These are phyloP conservation scores for Balamuthia mandrillaris DNA, from an alignment of 208 protist species.

Conservation along the genomic window DNA sequence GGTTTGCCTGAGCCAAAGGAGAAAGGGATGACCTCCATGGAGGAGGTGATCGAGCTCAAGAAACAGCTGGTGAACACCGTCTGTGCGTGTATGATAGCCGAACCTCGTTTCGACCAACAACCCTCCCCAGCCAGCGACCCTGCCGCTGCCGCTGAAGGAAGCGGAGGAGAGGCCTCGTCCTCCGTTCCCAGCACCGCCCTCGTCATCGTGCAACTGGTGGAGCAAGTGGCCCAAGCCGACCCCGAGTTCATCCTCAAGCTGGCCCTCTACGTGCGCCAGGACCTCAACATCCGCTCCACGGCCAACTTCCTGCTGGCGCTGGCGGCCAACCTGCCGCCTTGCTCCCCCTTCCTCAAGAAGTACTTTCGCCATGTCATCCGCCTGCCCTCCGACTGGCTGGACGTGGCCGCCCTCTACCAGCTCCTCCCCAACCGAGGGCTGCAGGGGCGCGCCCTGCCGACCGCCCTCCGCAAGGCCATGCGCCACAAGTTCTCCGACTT, in stretches of 20 bases:
- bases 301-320: conserved; percentile 85
- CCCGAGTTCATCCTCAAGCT: conserved; percentile 38
- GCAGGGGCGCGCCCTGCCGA: conserved; percentile 68
- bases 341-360: conserved; percentile 76
- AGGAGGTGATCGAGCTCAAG: not conserved
- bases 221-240: not conserved
- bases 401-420: conserved; percentile 77
- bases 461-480: conserved; percentile 80
- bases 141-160: no score
- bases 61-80: conserved; percentile 6
- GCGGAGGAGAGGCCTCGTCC: not conserved
- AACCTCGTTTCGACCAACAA: conserved; percentile 25
- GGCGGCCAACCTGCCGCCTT: conserved; percentile 74
- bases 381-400: conserved; percentile 89
- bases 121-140: no score
- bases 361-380: conserved; percentile 81
- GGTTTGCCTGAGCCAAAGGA: not conserved
- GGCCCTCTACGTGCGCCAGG: conserved; percentile 47
- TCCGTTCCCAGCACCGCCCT: not conserved
- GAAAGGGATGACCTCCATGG: no score
- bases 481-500: conserved; percentile 82
- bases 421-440: conserved; percentile 13
- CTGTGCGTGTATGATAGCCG: conserved; percentile 22
- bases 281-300: conserved; percentile 85
- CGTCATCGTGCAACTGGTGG: not conserved